Evolutionary conservation across 495 filamentous ascomycete genomes (phyloP).

Genomic region (Neurospora sp.): DNA sequence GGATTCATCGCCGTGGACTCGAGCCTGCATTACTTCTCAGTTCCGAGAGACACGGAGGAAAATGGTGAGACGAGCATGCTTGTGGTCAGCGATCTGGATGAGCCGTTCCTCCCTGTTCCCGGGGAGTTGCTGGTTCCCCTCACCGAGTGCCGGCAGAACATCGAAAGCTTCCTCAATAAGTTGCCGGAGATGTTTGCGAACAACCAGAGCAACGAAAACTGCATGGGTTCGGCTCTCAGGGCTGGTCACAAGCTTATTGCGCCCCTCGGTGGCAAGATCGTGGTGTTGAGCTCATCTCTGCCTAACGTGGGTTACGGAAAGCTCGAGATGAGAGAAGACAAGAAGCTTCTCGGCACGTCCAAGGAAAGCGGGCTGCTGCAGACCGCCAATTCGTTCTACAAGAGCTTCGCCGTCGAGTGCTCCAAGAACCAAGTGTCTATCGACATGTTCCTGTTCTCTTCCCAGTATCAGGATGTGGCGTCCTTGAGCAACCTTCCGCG

Average conservation of each 20-base stretch:
- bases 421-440: constrained; percentile 98
- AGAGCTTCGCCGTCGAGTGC: constrained; percentile 97
- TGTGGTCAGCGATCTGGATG: constrained; percentile 90
- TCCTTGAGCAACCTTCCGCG: constrained; percentile 87
- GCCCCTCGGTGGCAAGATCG: constrained; percentile 86
- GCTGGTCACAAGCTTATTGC: constrained; percentile 94
- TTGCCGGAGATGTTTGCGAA: constrained; percentile 95
- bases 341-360: constrained; percentile 88
- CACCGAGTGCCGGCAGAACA: constrained; percentile 77
- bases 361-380: constrained; percentile 84
- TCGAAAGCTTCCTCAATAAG: constrained; percentile 83
- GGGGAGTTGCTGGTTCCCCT: constrained; percentile 87
- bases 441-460: constrained; percentile 98
- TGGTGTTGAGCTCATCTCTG: constrained; percentile 76
- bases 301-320: constrained; percentile 89
- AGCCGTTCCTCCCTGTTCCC: constrained; percentile 92
- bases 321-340: constrained; percentile 90
- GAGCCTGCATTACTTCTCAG: constrained; percentile 88
- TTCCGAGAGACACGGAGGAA: constrained; percentile 79
- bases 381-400: constrained; percentile 92
- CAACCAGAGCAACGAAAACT: constrained; percentile 74
- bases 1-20: constrained; percentile 96
- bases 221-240: constrained; percentile 86
- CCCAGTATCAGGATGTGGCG: constrained; percentile 94
- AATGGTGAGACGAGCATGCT: constrained; percentile 79